These are phyloP conservation scores for Leccinum truebloodii DNA, from an alignment of 768 basidiomycete species.

Conservation along the genomic window DNA sequence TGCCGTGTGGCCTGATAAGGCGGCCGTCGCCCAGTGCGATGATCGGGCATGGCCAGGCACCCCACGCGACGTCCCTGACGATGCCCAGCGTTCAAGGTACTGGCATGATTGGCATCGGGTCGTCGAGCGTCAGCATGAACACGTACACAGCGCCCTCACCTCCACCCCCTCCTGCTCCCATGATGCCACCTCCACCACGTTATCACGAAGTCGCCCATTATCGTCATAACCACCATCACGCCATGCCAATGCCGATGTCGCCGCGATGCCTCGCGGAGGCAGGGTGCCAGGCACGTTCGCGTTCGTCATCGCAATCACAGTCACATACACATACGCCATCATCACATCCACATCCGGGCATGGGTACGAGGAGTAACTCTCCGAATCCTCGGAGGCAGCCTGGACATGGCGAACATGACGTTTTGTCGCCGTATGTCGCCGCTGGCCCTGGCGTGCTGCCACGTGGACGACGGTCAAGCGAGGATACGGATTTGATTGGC, in stretches of 20 bases:
- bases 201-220: constrained; percentile 19
- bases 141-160: neutral
- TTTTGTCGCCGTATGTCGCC: constrained; percentile 2
- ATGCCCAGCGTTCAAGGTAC: neutral
- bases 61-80: neutral
- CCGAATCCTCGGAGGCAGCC: constrained; percentile 18
- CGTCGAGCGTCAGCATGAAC: constrained; percentile 8
- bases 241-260: neutral
- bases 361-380: constrained; percentile 1
- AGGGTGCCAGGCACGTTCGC: constrained; percentile 25
- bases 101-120: constrained; percentile 1
- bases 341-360: neutral
- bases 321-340: neutral
- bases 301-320: neutral
- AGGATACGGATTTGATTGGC: constrained; percentile 10
- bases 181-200: constrained; percentile 18
- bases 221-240: neutral
- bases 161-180: constrained; percentile 6
- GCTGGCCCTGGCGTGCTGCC: neutral
- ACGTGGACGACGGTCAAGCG: constrained; percentile 11
- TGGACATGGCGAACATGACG: constrained; percentile 12
- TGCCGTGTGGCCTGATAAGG: constrained; percentile 12
- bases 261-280: constrained; percentile 25
- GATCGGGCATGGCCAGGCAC: constrained; percentile 11
- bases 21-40: constrained; percentile 15